Base-by-base conservation (phyloP, 164 flowering plant genomes). In the Berberis vulgaris region DNA sequence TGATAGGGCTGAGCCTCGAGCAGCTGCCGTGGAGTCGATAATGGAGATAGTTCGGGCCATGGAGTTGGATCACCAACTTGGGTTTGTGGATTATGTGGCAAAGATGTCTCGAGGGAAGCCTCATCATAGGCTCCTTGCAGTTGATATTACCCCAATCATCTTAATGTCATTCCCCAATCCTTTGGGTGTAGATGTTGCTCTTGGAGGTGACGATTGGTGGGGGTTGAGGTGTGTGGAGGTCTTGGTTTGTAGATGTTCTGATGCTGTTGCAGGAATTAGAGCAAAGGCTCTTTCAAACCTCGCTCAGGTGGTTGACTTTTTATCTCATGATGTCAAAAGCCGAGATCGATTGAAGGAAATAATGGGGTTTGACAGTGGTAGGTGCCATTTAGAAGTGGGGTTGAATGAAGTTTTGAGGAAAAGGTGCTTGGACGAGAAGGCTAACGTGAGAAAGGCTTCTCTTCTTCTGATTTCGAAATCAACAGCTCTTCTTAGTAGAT, bases 351-450 rank as follows among this genome's bases (percentile, higher is more conserved):
- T 95, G 80, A 79, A 75, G 76, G 73, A 81, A 67, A 67, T 76
- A 7, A 42, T 87, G 79, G 86, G 86, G 4, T 67, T 77, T 68
- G 82, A 75, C 6, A 65, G 69, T 59, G 67, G 10, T 0, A 65
- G 68, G 50, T 44, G 57, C 43, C 26, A 52, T 10, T 7, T 57
- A 11, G 79, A 69, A 47, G 71, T 72, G 52, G 75, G 76, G 58
- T 58, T 86, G 45, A 81, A 78, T 78, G 77, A 62, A 41, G 76
- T 95, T 72, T 57, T 95, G 74, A 80, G 76, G 79, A 83, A 72
- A 64, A 82, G 97, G 72, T 89, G 96, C 60, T 47, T 74, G 81
- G 99, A 95, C 76, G 96, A 91, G 84, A 95, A 91, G 79, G 97
- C 99, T 6, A 88, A 80, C 3, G 96, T 91, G 5, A 84, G 97